These are phyloP conservation scores for Colletotrichum simmondsii DNA, from an alignment of 2,329 filamentous ascomycete genomes.

Conservation along the genomic window DNA sequence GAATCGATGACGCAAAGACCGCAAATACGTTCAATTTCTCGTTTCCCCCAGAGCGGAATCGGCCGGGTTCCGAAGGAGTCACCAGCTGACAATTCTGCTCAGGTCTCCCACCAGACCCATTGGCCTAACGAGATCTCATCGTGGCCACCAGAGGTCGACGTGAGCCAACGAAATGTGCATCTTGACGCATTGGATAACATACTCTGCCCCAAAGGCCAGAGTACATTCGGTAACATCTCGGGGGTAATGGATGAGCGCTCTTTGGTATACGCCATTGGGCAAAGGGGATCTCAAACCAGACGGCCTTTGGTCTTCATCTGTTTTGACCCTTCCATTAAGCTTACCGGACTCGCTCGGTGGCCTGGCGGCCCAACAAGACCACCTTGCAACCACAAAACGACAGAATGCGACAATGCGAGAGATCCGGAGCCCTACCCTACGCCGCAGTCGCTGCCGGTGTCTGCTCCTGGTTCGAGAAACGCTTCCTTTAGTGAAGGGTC, in stretches of 20 bases:
- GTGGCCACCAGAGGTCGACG: conserved; percentile 39
- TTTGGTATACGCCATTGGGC: conserved; percentile 56
- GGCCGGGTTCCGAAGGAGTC: not conserved
- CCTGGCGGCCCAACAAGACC: conserved; percentile 31
- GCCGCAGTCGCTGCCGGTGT: conserved; percentile 20
- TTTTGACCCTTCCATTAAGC: conserved; percentile 52
- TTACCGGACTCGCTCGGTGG: conserved; percentile 42
- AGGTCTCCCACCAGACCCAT: not conserved
- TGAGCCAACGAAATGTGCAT: not conserved
- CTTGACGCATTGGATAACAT: conserved; percentile 46
- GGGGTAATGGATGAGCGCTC: conserved; percentile 59
- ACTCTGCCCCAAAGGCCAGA: conserved; percentile 48
- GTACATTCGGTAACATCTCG: conserved; percentile 46
- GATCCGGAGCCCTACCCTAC: not conserved
- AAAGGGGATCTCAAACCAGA: conserved; percentile 34
- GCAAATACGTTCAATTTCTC: conserved; percentile 52
- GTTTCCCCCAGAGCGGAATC: not conserved
- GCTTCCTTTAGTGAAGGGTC: conserved; percentile 12
- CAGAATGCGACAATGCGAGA: not conserved
- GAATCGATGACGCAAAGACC: conserved; percentile 47
- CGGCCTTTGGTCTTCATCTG: conserved; percentile 53
- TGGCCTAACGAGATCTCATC: conserved; percentile 19
- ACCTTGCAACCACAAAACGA: not conserved
- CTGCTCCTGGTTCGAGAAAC: conserved; percentile 11
- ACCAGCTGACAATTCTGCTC: not conserved